These are phyloP conservation scores for Aspergillus sp. DNA, from an alignment of 2,329 filamentous ascomycete genomes.

Conservation along the genomic window DNA sequence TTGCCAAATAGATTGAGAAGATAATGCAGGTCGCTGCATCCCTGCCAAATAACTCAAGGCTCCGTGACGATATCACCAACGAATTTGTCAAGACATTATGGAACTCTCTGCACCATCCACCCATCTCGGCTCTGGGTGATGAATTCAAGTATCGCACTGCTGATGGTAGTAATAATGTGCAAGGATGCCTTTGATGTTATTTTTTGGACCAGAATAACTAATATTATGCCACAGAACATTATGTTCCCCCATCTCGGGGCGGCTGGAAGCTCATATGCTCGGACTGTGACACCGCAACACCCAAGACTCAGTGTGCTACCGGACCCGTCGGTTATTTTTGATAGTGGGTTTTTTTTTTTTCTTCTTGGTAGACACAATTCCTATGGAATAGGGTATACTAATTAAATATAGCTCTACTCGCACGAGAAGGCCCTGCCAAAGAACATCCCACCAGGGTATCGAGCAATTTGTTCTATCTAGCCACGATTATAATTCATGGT, in stretches of 20 bases:
- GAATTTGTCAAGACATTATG: conserved; percentile 6
- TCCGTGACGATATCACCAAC: conserved; percentile 1
- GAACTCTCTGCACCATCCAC: conserved; percentile 4
- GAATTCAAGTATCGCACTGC: conserved; percentile 6
- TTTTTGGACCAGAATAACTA: too few species aligned
- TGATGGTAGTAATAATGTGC: conserved; percentile 6
- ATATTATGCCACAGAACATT: not conserved
- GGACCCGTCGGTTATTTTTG: conserved; percentile 3
- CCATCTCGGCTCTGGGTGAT: not conserved
- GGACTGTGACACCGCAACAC: conserved; percentile 2
- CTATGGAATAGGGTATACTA: too few species aligned
- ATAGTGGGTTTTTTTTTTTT: conserved; percentile 1
- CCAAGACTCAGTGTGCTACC: conserved; percentile 3
- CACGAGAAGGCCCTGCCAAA: conserved; percentile 12
- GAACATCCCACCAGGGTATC: conserved; percentile 46
- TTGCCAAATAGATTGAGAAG: conserved; percentile 1
- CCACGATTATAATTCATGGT: conserved; percentile 53
- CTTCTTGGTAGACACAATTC: too few species aligned
- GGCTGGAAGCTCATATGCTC: conserved; percentile 4
- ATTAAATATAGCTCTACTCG: conserved; percentile 5
- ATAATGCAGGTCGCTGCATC: conserved; percentile 8
- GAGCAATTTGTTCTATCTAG: conserved; percentile 48
- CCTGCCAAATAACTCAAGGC: conserved; percentile 7
- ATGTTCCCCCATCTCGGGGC: conserved; percentile 6
- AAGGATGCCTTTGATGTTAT: not conserved